Conservation (phyloP, 1,284 basidiomycete genomes). For the Cryptococcus jaspeensis region DNA sequence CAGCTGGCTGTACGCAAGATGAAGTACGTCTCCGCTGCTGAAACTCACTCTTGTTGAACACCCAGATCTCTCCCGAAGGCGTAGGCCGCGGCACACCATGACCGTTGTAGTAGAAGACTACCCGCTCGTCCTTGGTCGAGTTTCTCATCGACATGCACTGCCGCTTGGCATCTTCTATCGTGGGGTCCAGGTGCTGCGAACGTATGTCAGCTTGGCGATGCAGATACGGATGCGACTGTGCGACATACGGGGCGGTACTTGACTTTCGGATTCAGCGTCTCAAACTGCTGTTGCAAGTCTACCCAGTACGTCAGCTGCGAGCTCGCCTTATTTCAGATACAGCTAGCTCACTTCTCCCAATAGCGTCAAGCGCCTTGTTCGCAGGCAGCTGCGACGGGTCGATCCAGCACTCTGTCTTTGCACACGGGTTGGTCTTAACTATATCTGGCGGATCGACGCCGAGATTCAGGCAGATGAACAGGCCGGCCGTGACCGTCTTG, state of each 20-base stretch:
- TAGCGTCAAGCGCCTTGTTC: conserved; percentile 67
- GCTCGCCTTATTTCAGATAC: not conserved
- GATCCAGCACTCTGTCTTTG: conserved; percentile 95
- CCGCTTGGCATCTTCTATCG: conserved; percentile 88
- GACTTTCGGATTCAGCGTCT: conserved; percentile 79
- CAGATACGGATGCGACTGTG: not conserved
- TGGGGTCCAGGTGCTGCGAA: conserved; percentile 78
- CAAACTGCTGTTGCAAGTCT: conserved; percentile 91
- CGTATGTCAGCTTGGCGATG: conserved; percentile 18
- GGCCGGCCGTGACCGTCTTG: conserved; percentile 85
- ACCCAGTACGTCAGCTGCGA: conserved; percentile 6
- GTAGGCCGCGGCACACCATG: conserved; percentile 98
- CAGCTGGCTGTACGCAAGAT: not conserved
- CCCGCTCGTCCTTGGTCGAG: conserved; percentile 88
- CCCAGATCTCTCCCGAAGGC: conserved; percentile 95
- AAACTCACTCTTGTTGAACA: conserved; percentile 77
- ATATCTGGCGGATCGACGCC: conserved; percentile 97
- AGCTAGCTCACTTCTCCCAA: conserved; percentile 47
- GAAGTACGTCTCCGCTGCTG: not conserved
- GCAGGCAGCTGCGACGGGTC: conserved; percentile 87
- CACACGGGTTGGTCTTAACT: conserved; percentile 95
- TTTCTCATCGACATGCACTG: conserved; percentile 83
- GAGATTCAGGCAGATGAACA: conserved; percentile 96
- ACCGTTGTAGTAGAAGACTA: conserved; percentile 97
- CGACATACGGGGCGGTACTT: conserved; percentile 70